A percentile compares a stretch with the other conserved stretches of the same genome.
These are phyloP conservation scores for Cryphonectria nitschkei DNA, from an alignment of 2,329 filamentous ascomycete species.

Conservation along the genomic window DNA sequence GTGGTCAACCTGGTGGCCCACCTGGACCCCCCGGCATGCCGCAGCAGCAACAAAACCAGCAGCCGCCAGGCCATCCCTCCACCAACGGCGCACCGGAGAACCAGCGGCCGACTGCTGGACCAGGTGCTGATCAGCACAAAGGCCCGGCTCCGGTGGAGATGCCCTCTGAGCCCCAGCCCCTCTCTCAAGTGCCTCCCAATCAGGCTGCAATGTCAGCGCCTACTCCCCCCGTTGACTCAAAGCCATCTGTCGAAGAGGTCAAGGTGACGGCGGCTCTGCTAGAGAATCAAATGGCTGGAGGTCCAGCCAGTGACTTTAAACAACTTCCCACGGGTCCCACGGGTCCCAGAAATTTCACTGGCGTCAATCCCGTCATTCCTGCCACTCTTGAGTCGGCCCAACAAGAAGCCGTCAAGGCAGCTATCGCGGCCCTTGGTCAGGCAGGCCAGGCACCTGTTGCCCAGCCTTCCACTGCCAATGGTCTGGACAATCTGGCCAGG, in stretches of 20 bases:
- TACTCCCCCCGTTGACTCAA: constrained; percentile 69
- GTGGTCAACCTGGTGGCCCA: constrained; percentile 40
- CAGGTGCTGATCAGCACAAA: constrained; percentile 52
- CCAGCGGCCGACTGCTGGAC: constrained; percentile 58
- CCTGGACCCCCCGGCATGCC: constrained; percentile 33
- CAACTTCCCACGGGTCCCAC: constrained; percentile 52
- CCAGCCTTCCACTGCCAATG: constrained; percentile 46
- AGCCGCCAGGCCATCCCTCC: constrained; percentile 32
- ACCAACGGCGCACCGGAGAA: constrained; percentile 35
- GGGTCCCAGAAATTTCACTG: constrained; percentile 41
- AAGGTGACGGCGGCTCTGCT: constrained; percentile 59
- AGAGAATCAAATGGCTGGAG: constrained; percentile 40
- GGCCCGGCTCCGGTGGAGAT: constrained; percentile 44
- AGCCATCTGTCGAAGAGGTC: constrained; percentile 61
- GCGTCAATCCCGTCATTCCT: constrained; percentile 69
- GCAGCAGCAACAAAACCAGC: constrained; percentile 39
- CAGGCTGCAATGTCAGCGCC: constrained; percentile 51
- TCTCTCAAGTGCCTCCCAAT: constrained; percentile 51
- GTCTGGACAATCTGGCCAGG: constrained; percentile 72
- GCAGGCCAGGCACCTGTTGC: constrained; percentile 39
- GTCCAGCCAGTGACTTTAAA: constrained; percentile 35
- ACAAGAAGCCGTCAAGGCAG: constrained; percentile 69
- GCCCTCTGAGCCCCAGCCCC: constrained; percentile 57
- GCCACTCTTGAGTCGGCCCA: constrained; percentile 47
- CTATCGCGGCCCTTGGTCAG: constrained; percentile 71